phyloP scores from a whole-genome alignment of 306 rosid species.

The Fragaria vesca region DNA sequence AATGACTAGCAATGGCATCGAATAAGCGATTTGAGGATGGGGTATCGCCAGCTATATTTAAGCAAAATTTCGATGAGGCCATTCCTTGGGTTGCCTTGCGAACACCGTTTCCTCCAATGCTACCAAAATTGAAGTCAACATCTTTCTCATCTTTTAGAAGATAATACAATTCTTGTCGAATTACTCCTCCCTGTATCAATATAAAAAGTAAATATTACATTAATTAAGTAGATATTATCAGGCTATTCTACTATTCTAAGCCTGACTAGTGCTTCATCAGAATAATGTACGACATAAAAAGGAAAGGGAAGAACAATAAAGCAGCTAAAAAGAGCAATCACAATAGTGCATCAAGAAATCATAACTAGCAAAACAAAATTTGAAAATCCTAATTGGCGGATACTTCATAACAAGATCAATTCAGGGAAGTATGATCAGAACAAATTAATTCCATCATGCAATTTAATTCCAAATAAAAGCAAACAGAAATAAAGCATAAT shows the following conservation, averaged over 20 bases:
- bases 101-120: conserved; percentile 59
- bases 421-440: not conserved
- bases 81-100: conserved; percentile 72
- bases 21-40: conserved; percentile 91
- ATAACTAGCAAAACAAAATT: not conserved
- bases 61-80: conserved; percentile 82
- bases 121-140: conserved; percentile 74
- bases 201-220: conserved; percentile 17
- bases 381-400: not conserved
- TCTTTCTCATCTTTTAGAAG: conserved; percentile 86
- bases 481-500: not conserved
- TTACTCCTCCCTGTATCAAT: conserved; percentile 68
- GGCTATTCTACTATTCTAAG: conserved; percentile 4
- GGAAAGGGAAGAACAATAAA: not conserved
- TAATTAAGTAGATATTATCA: conserved; percentile 1
- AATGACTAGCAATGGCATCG: conserved; percentile 86
- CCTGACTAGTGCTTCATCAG: not conserved
- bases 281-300: not conserved
- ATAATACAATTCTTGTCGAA: conserved; percentile 86
- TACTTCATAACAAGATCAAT: not conserved
- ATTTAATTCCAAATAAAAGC: not conserved
- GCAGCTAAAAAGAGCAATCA: not conserved
- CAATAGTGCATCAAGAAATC: not conserved
- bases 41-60: conserved; percentile 87
- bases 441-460: not conserved